Evolutionary conservation across 495 filamentous ascomycete genomes (phyloP), one percentile per base, ranked within the genome.

Genomic region (Penicilliopsis zonata): DNA sequence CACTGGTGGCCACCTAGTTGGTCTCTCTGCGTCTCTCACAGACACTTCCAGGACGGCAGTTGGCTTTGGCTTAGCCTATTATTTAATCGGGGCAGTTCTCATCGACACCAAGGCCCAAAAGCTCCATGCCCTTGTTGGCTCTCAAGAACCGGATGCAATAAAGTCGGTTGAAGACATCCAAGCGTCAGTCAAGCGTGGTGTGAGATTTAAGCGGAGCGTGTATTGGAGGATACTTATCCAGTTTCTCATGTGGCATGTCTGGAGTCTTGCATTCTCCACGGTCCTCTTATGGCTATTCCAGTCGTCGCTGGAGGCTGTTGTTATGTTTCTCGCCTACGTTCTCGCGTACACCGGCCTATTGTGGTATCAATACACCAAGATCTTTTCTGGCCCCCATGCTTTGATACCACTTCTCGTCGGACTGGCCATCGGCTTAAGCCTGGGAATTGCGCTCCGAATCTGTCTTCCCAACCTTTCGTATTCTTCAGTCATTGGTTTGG

Each of bases 321-420:
- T 59, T 30, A 62, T 72, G 42, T 76, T 68, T 44, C 52, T 67
- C 9, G 33, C 62, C 4, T 74, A 75, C 33, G 52, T 74, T 2
- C 47, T 59, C 12, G 57, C 72, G 19, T 76, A 76, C 44, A 68
- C 68, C 8, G 72, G 72, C 17, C 49, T 75, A 30, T 56, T 74
- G 22, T 71, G 67, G 56, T 74, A 74, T 37, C 69, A 75, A 44
- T 75, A 73, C 47, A 74, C 69, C 38, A 69, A 70, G 34, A 71
- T 76, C 29, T 76, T 74, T 44, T 57, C 64, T 10, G 71, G 70
- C 1, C 61, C 66, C 9, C 56, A 69, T 28, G 69, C 68, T 1
- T 45, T 72, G 19, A 67, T 63, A 34, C 65, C 69, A 0, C 52
- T 75, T 14, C 34, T 72, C 4, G 38, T 55, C 9, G 67, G 67